phyloP scores from a whole-genome alignment of 2,329 filamentous ascomycete species.

The Fusarium sp. region DNA sequence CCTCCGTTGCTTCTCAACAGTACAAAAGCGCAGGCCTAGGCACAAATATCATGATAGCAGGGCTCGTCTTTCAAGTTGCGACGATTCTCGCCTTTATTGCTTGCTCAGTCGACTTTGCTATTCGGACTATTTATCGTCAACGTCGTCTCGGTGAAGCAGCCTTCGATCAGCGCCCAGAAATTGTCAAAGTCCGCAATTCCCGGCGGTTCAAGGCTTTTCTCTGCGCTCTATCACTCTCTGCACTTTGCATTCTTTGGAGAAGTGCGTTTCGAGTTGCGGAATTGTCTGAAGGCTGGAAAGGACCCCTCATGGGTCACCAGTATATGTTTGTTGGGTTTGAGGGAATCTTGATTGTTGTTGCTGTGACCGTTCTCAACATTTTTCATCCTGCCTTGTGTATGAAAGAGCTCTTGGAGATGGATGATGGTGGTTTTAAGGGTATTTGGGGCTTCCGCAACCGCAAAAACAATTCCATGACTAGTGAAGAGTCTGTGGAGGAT shows the following conservation, averaged over 20 bases:
- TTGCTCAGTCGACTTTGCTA: conserved; percentile 60
- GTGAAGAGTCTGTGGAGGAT: conserved; percentile 20
- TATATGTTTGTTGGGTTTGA: conserved; percentile 67
- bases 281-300: conserved; percentile 70
- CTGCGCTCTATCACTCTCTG: conserved; percentile 63
- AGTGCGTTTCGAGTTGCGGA: conserved; percentile 74
- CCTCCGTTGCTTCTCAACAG: conserved; percentile 53
- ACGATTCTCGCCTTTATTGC: conserved; percentile 64
- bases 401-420: conserved; percentile 40
- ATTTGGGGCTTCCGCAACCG: conserved; percentile 41
- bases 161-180: conserved; percentile 51
- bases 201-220: conserved; percentile 63
- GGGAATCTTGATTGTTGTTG: conserved; percentile 61
- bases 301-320: conserved; percentile 64
- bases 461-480: conserved; percentile 2
- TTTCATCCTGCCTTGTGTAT: conserved; percentile 46
- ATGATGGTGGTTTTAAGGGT: conserved; percentile 40
- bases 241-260: conserved; percentile 71
- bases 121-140: conserved; percentile 51
- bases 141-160: conserved; percentile 46
- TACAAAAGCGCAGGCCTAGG: conserved; percentile 51
- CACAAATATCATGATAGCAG: conserved; percentile 72
- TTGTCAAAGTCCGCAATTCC: conserved; percentile 51
- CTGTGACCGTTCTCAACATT: conserved; percentile 55
- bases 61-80: conserved; percentile 68